These are phyloP conservation scores for Penicillium sp. DNA, from an alignment of 2,329 filamentous ascomycete genomes.

Conservation along the genomic window DNA sequence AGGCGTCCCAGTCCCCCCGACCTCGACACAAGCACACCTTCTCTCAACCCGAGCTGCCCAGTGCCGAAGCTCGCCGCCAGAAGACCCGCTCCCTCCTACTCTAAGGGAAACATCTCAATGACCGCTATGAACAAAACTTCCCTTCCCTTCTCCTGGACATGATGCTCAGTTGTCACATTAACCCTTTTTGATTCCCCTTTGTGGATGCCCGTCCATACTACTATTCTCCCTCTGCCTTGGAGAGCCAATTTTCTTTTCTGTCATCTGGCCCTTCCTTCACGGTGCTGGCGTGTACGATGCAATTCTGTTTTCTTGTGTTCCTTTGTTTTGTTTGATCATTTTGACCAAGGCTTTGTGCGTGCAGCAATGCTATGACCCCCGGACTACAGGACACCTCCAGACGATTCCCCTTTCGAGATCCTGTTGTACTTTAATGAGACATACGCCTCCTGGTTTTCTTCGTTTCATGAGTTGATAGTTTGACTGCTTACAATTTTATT, in stretches of 20 bases:
- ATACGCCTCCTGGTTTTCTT: constrained; percentile 11
- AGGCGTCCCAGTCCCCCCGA: constrained; percentile 32
- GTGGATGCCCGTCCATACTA: constrained; percentile 13
- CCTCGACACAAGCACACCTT: constrained; percentile 43
- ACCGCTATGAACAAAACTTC: constrained; percentile 12
- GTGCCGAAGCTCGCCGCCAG: constrained; percentile 40
- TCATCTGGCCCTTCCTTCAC: constrained; percentile 4
- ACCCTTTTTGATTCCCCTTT: constrained; percentile 21
- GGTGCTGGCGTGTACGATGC: constrained; percentile 26
- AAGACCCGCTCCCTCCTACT: constrained; percentile 47
- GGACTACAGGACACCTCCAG: constrained; percentile 26
- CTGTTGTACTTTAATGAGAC: constrained; percentile 25
- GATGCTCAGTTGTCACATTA: constrained; percentile 29
- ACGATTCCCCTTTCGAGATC: constrained; percentile 21
- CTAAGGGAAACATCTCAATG: constrained; percentile 22
- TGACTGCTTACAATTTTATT: constrained; percentile 13
- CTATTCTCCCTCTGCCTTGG: constrained; percentile 10
- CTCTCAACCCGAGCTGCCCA: constrained; percentile 42
- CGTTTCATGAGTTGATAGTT: constrained; percentile 19
- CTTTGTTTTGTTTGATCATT: constrained; percentile 8
- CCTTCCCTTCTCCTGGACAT: constrained; percentile 27
- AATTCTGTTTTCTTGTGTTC: constrained; percentile 6
- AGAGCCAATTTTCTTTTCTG: constrained; percentile 11
- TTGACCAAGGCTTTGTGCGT: constrained; percentile 11
- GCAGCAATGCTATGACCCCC: constrained; percentile 25